Evolutionary conservation across 163 green algal species (phyloP), one percentile per base, ranked within the genome.

Genomic region (Scenedesmus sp.): DNA sequence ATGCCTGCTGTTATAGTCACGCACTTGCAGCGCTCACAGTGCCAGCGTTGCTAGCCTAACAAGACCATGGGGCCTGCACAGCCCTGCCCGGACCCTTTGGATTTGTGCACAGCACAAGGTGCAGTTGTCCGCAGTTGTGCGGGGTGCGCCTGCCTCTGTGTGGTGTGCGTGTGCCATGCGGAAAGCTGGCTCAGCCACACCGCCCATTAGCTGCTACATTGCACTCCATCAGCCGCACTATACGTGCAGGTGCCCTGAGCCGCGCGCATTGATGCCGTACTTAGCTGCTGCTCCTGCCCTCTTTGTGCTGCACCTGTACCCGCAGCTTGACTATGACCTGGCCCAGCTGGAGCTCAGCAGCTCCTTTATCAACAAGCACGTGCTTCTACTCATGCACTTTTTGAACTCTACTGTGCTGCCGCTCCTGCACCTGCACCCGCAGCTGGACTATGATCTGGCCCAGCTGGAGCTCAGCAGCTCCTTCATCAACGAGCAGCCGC

Each of bases 401-500:
- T 10, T 15, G 0, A 3, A 76, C 12, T 23, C 0, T 79, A 6
- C 70, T 23, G 2, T 6, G 1, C 23, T 13, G 23, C 70, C 18
- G 5, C 23, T 18, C 23, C 70, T 52, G 70, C 2, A 34, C 4
- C 23, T 79, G 70, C 20, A 52, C 8, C 12, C 83, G 85, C 66
- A 91, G 87, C 16, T 86, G 1, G 87, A 91, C 55, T 91, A 91
- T 52, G 87, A 91, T 73, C 73, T 91, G 18, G 87, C 18, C 3
- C 10, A 74, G 87, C 73, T 91, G 0, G 87, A 91, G n/a, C 87
- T 91, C 5, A 60, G 54, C 59, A 46, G 5, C n/a, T 15, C 12
- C 0, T 91, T 91, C 52, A 54, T 90, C 8, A 73, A n/a, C n/a
- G 86, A 84, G 67, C 67, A 70, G 18, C 86, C 73, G 20, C 46